Evolutionary conservation across 2,329 filamentous ascomycete species (phyloP), one percentile per base, ranked within the genome.

Genomic region (Emydomyces testavorans): DNA sequence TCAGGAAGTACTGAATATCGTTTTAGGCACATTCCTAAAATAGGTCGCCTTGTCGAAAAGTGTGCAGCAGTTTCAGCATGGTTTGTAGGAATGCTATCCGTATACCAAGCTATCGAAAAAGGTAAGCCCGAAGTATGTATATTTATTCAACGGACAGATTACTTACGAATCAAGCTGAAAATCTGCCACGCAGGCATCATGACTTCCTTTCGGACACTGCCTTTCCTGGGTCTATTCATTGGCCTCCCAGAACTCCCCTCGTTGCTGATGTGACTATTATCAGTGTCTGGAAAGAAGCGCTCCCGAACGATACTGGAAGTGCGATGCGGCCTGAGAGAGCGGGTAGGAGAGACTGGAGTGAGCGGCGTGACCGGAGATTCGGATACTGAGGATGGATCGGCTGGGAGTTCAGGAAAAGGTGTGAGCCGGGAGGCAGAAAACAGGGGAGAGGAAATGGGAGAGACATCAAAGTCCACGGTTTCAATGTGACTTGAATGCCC

Each of bases 151-250:
- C 49, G 16, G 15, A 50, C 7, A 13, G 45, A n/a, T 47, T 57
- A 73, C 83, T 68, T 70, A 88, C 84, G 89, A 57, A 95, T 87
- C 21, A 96, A 71, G 59, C 85, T 87, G 67, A 95, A 96, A 60
- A 96, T 94, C 59, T 95, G 90, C 88, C 89, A 96, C 1, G 92
- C 92, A 31, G 90, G 90, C 71, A 96, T 94, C 50, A 90, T 82
- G 11, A 96, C 84, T 58, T 94, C 89, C 60, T 90, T 94, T 54
- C 75, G 65, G 42, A 74, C 59, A 50, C 64, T 60, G 28, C 50
- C 50, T 46, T 52, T 52, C 18, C 44, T 52, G 26, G 32, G 34
- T 29, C 36, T 39, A 34, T 47, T 40, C 13, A n/a, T 5, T 24
- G 26, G 28, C 20, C 45, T 15, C 35, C n/a, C 13, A 16, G 10